phyloP scores from a whole-genome alignment of 2,329 filamentous ascomycete species.

The Periconia macrospinosa region DNA sequence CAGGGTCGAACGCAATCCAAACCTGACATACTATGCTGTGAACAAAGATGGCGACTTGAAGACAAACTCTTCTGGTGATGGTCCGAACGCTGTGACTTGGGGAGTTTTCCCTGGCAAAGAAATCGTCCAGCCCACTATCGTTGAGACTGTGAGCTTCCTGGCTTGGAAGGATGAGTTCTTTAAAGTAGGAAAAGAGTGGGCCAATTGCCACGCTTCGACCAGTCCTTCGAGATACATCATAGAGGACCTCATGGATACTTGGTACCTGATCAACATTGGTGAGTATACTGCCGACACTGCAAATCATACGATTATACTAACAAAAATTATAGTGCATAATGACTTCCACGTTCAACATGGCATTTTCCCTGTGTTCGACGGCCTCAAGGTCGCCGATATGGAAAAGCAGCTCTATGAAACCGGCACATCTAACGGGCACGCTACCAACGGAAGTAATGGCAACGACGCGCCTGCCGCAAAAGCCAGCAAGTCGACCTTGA shows the following conservation, averaged over 20 bases:
- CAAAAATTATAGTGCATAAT: conserved; percentile 73
- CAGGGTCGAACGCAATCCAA: conserved; percentile 75
- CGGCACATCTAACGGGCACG: conserved; percentile 13
- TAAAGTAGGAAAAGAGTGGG: conserved; percentile 89
- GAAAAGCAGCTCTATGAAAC: conserved; percentile 47
- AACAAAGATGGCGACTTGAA: conserved; percentile 79
- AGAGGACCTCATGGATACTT: conserved; percentile 80
- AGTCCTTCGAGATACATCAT: conserved; percentile 80
- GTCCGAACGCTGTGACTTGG: conserved; percentile 98
- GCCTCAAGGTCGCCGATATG: conserved; percentile 68
- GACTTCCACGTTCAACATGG: conserved; percentile 85
- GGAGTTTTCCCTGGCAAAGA: conserved; percentile 98
- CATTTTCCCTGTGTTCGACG: conserved; percentile 86
- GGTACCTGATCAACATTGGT: conserved; percentile 96
- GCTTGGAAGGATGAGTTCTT: conserved; percentile 99
- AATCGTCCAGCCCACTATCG: conserved; percentile 99
- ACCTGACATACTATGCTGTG: conserved; percentile 93
- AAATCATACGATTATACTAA: not conserved
- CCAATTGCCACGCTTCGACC: conserved; percentile 78
- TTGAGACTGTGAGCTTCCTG: conserved; percentile 95
- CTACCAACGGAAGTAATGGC: not conserved
- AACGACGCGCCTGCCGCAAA: conserved; percentile 13
- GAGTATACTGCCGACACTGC: conserved; percentile 39
- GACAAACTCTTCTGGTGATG: conserved; percentile 82
- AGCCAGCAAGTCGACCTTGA: conserved; percentile 8